Evolutionary conservation across 306 rosid species (phyloP).

Genomic region (Calophaca sinica): DNA sequence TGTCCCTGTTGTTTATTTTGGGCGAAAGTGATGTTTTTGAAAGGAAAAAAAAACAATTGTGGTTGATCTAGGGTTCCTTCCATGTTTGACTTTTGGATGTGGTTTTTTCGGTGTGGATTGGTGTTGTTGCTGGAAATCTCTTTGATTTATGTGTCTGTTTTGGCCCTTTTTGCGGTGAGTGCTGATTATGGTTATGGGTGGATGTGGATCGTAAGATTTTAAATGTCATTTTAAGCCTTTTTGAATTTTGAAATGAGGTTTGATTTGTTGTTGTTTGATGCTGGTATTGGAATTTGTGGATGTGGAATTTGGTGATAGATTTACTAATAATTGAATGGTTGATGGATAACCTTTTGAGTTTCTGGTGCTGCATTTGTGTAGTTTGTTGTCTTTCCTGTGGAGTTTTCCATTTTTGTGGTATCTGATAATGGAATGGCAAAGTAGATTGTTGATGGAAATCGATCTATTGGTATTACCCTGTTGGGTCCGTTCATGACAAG

Average conservation of each 20-base stretch:
- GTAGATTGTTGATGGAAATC: neutral
- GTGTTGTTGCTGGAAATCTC: neutral
- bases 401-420: neutral
- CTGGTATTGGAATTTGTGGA: slow-evolving; percentile 3
- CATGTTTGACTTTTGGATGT: slow-evolving; percentile 38
- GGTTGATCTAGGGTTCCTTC: slow-evolving; percentile 42
- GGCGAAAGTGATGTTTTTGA: neutral
- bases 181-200: neutral
- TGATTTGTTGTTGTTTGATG: slow-evolving; percentile 6
- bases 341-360: neutral
- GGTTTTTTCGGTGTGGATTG: neutral
- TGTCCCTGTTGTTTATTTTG: neutral
- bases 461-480: slow-evolving; percentile 9
- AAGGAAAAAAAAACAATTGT: slow-evolving; percentile 12
- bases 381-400: neutral
- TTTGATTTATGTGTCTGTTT: neutral
- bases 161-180: neutral
- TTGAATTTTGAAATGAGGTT: slow-evolving; percentile 6
- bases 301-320: slow-evolving; percentile 10
- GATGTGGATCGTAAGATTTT: slow-evolving; percentile 34
- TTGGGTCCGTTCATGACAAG: neutral
- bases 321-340: neutral
- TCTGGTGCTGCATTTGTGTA: neutral
- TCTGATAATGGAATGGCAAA: slow-evolving; percentile 9
- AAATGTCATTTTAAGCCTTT: neutral